Conservation (phyloP, 2,329 filamentous ascomycete species). For the Domatiomyces globalis region DNA sequence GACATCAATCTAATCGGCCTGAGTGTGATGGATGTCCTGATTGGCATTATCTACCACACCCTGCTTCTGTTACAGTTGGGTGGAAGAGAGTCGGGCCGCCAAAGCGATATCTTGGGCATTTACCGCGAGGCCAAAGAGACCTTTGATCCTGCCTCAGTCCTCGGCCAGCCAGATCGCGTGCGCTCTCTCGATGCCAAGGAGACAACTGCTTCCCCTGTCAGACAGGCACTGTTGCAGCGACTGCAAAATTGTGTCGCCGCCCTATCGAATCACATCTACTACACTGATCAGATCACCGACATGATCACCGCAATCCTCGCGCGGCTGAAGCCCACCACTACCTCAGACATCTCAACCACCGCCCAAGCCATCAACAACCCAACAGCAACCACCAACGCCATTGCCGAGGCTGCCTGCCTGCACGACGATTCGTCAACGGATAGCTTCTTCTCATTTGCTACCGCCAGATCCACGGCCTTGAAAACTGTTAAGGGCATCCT, state of each 20-base stretch:
- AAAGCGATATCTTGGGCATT: slow-evolving; percentile 21
- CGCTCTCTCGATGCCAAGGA: slow-evolving; percentile 18
- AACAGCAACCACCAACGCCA: slow-evolving; percentile 33
- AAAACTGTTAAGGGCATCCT: slow-evolving; percentile 71
- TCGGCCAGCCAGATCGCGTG: slow-evolving; percentile 4
- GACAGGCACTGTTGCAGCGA: slow-evolving; percentile 51
- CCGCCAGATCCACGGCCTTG: slow-evolving; percentile 51
- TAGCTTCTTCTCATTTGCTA: slow-evolving; percentile 49
- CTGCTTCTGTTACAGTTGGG: slow-evolving; percentile 58
- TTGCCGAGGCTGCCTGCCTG: slow-evolving; percentile 34
- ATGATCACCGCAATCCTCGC: slow-evolving; percentile 74
- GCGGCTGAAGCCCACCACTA: slow-evolving; percentile 54
- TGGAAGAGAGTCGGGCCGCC: slow-evolving; percentile 27
- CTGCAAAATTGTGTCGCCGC: slow-evolving; percentile 78
- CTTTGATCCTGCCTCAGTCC: slow-evolving; percentile 13
- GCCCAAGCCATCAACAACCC: slow-evolving; percentile 40
- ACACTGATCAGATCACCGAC: slow-evolving; percentile 87
- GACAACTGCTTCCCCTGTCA: slow-evolving; percentile 36
- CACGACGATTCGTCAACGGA: slow-evolving; percentile 41
- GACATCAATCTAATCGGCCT: slow-evolving; percentile 88
- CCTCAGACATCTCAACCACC: slow-evolving; percentile 30
- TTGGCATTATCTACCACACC: slow-evolving; percentile 73
- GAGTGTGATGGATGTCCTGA: slow-evolving; percentile 86
- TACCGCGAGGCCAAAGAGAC: slow-evolving; percentile 17
- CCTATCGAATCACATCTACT: slow-evolving; percentile 88